A percentile compares a stretch with the other conserved stretches of the same genome.
Evolutionary conservation across 75 land plant genomes (phyloP).

Genomic region (Sequoiadendron giganteum): DNA sequence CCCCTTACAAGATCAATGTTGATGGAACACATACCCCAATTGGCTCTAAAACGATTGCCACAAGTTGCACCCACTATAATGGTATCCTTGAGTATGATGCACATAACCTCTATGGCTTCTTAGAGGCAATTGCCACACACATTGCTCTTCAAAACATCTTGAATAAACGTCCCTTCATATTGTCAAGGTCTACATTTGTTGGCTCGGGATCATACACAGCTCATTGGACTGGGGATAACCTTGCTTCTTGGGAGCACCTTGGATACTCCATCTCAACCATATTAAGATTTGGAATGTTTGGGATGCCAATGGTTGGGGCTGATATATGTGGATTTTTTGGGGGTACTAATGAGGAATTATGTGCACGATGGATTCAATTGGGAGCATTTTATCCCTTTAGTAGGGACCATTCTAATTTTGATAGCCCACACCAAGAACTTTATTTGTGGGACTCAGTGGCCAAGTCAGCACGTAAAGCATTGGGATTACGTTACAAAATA

Average conservation of each 20-base stretch:
- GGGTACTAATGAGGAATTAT: constrained; percentile 35
- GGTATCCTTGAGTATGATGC: constrained; percentile 41
- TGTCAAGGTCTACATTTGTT: constrained; percentile 35
- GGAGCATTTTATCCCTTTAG: constrained; percentile 80
- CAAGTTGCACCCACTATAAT: constrained; percentile 24
- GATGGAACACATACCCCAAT: constrained; percentile 7
- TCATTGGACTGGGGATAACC: constrained; percentile 46
- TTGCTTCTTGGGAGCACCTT: constrained; percentile 35
- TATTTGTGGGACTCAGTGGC: constrained; percentile 63
- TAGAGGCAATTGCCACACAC: constrained; percentile 37
- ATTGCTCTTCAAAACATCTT: constrained; percentile 17
- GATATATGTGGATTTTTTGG: constrained; percentile 38
- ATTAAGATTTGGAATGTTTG: constrained; percentile 32
- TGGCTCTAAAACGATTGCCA: constrained; percentile 29
- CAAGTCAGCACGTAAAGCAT: constrained; percentile 54
- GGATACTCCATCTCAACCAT: neutral
- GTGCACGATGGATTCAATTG: constrained; percentile 41
- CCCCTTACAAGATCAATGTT: constrained; percentile 30
- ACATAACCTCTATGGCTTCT: constrained; percentile 35
- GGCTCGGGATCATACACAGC: constrained; percentile 32
- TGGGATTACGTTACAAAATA: constrained; percentile 63
- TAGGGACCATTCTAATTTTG: constrained; percentile 43
- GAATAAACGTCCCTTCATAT: constrained; percentile 36
- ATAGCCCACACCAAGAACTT: constrained; percentile 40
- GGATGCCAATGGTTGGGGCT: constrained; percentile 46